A percentile compares a stretch with the other conserved stretches of the same genome.
phyloP scores from a whole-genome alignment of 192 early-diverging fungal species.

The Backusella psychrophila region DNA sequence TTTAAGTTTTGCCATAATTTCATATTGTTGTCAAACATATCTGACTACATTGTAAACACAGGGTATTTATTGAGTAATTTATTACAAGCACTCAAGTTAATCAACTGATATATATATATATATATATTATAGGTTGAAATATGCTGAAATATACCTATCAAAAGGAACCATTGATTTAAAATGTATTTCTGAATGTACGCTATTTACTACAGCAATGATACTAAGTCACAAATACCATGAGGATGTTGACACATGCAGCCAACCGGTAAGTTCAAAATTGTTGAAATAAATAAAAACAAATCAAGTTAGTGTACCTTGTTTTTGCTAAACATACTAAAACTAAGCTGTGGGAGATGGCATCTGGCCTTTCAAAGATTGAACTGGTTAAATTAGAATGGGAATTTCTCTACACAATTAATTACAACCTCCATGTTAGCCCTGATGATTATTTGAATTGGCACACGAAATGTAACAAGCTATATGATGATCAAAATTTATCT shows the following conservation, averaged over 20 bases:
- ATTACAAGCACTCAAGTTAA: not conserved
- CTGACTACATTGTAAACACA: not conserved
- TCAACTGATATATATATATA: not conserved
- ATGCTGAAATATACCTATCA: not conserved
- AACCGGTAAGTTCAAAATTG: not conserved
- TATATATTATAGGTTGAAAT: not conserved
- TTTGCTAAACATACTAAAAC: not conserved
- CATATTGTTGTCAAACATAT: not conserved
- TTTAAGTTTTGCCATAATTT: not conserved
- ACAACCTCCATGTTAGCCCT: not conserved
- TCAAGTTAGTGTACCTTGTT: not conserved
- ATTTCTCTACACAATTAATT: not conserved
- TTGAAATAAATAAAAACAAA: not conserved
- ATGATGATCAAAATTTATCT: not conserved
- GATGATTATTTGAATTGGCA: not conserved
- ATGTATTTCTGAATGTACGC: not conserved
- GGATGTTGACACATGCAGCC: not conserved
- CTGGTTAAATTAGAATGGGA: constrained; percentile 3
- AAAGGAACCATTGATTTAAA: not conserved
- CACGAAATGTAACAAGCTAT: not conserved
- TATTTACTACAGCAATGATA: not conserved
- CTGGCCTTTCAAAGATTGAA: not conserved
- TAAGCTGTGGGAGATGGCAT: not conserved
- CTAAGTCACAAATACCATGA: not conserved
- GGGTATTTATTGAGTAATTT: not conserved